Base-by-base conservation (phyloP, 2,329 filamentous ascomycete species). In the Calonectria pauciramosa region DNA sequence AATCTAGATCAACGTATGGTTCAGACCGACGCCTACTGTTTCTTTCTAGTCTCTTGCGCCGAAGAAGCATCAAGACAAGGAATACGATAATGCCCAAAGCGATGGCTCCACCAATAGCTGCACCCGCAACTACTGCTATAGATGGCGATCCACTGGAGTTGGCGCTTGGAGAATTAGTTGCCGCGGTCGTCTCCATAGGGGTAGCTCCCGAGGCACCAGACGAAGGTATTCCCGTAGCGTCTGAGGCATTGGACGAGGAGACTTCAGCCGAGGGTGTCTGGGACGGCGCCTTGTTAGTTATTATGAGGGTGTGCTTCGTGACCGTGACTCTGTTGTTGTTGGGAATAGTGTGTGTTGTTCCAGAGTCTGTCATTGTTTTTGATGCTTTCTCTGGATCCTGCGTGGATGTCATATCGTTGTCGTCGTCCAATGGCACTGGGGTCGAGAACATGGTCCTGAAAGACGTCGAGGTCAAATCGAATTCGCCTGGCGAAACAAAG, bases 321-420 rank as follows among this genome's bases (percentile, higher is more conserved):
- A 85, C 71, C 2, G 85, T 86, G 54, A 86, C 78, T 47, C 81
- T 76, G 4, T 81, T 79, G 41, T 80, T 79, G 69, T 85, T 86
- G 9, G 84, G 82, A 49, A 86, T 81, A 10, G 83, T 85, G 59
- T 81, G 82, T 26, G 84, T 86, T 66, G 80, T 80, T 26, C 84
- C 84, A 14, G 84, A 86, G 74, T 86, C 85, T 14, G 83, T 84
- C 79, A 80, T 83, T 52, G 74, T 79, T n/a, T 65, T 79, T 1
- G 80, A 70, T 68, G 54, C 30, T 47, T 26, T 71, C 47, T 64
- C 44, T 16, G 23, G 36, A 26, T 60, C 32, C 16, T 64, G 47
- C 5, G 54, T 59, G 20, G 67, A 26, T 36, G 52, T 28, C 26
- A 23, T 30, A 54, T 70, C 66, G 60, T 70, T 63, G 60, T 56